Base-by-base conservation (phyloP, 2,329 filamentous ascomycete genomes). In the Xylariales sp. region DNA sequence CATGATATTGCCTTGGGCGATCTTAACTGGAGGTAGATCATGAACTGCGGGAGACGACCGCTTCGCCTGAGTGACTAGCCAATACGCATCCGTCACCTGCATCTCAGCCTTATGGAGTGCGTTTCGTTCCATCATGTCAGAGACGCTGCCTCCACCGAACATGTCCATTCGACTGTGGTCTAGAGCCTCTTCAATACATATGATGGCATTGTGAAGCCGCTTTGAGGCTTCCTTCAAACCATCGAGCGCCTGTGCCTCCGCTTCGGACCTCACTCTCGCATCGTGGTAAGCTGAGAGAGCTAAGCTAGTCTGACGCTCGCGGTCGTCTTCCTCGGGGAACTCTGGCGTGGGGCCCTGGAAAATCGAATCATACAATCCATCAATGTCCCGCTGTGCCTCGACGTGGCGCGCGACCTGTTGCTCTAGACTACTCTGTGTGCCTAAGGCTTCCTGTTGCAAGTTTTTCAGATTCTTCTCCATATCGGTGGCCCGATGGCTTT, bases 51-150 rank as follows among this genome's bases (percentile, higher is more conserved):
- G 65, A 3, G 68, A 67, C 11, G 65, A 52, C 5, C 56, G 55
- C 35, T 58, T 59, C 2, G 75, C 65, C 37, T 71, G 68, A 5
- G 56, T 37, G 5, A 67, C 57, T 22, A 64, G 46, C 53, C 61
- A 61, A 18, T 62, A 56, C 19, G 68, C 69, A 44, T 72, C 61
- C 6, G 51, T 54, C 25, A 71, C 60, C 19, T 58, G 47, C 12
- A 57, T 61, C 45, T 78, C 69, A 8, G 74, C 73, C 27, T 63
- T 59, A 33, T 64, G 61, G 11, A 82, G 64, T 6, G 68, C 64
- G 46, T 69, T 70, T 18, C 71, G 64, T 57, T 81, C 76, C 60
- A 74, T 69, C 66, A 77, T 71, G 52, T 75, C 71, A 2, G 58
- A 55, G 35, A 72, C 61, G 4, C 61, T 62, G 10, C 70, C 71